Conservation (phyloP, 208 protist genomes). For the Jaenimonas drosophilae region DNA sequence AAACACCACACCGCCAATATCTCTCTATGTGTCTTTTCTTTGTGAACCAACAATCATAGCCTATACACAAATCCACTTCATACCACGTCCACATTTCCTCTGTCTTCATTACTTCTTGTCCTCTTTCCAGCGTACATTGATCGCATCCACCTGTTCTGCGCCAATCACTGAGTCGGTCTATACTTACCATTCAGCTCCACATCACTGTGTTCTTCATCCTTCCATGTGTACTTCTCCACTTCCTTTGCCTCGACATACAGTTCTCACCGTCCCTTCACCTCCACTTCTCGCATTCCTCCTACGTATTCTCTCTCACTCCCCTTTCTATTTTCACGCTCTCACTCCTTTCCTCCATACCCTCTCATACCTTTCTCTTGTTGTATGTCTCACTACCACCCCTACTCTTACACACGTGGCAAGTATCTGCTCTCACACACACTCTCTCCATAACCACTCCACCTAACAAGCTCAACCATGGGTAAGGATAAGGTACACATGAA, state of each 20-base stretch:
- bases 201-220: too few species aligned
- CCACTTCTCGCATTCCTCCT: not conserved
- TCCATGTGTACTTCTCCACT: too few species aligned
- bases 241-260: not conserved
- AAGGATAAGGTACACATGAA: constrained; percentile 65
- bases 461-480: constrained; percentile 14
- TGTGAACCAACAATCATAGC: too few species aligned
- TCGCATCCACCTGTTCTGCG: too few species aligned
- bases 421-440: not conserved
- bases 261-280: not conserved
- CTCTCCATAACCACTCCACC: constrained; percentile 6
- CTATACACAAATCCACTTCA: too few species aligned
- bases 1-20: too few species aligned
- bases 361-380: not conserved
- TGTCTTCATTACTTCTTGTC: too few species aligned
- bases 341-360: not conserved
- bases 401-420: not conserved
- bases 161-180: too few species aligned
- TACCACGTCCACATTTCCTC: too few species aligned
- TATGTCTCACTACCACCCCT: constrained; percentile 1
- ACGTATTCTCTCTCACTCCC: constrained; percentile 3
- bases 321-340: not conserved
- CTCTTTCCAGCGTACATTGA: too few species aligned
- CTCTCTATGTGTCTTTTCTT: too few species aligned
- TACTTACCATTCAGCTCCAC: too few species aligned